Percentiles rank a stretch among this genome's conserved stretches.
Conservation (phyloP, 2,329 filamentous ascomycete species). For the Alternaria infectoria region DNA sequence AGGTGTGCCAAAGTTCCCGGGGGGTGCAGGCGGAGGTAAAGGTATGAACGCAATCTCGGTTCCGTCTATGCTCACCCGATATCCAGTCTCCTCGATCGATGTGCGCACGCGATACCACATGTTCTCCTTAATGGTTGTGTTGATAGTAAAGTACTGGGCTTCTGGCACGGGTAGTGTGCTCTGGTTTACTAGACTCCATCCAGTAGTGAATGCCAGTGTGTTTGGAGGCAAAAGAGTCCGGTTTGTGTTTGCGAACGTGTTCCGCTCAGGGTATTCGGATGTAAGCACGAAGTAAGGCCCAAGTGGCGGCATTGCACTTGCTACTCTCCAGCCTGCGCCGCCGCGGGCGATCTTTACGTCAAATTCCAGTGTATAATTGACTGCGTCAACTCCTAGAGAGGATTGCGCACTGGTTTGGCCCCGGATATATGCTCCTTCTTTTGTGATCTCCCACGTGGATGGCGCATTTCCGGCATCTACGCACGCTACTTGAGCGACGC, state of each 20-base stretch:
- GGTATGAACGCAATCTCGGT: background rate
- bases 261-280: background rate
- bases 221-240: background rate
- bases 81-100: background rate
- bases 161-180: background rate
- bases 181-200: background rate
- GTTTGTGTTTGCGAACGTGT: background rate
- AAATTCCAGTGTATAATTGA: background rate
- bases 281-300: slow-evolving; percentile 3
- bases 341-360: background rate
- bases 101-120: background rate
- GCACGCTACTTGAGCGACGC: slow-evolving; percentile 44
- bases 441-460: slow-evolving; percentile 38
- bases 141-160: background rate
- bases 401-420: slow-evolving; percentile 36
- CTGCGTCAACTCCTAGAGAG: background rate
- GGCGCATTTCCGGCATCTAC: slow-evolving; percentile 47
- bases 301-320: background rate
- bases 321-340: background rate
- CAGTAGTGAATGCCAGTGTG: background rate
- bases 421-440: slow-evolving; percentile 45
- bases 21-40: background rate
- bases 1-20: slow-evolving; percentile 21
- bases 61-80: background rate
- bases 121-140: background rate